phyloP scores from a whole-genome alignment of 257 asterid genomes.

The Solanum sparsipilum region DNA sequence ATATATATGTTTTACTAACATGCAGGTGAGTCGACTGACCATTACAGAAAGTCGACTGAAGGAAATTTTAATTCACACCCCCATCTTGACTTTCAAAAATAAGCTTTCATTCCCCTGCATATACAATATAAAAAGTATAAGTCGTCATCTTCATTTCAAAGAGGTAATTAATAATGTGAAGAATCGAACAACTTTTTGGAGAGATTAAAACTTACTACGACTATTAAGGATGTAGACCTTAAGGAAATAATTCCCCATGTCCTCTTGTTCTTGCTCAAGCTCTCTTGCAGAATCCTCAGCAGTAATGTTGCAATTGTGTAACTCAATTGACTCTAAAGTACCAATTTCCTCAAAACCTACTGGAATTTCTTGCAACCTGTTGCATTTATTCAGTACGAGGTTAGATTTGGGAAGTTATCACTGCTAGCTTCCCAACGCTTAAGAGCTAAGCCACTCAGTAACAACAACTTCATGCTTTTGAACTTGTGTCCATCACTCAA shows the following conservation, averaged over 20 bases:
- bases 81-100: no score
- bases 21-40: no score
- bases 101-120: background rate
- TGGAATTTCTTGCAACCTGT: background rate
- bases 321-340: background rate
- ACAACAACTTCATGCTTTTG: background rate
- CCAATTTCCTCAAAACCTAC: background rate
- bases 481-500: background rate
- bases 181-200: background rate
- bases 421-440: background rate
- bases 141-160: background rate
- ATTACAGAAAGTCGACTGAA: no score
- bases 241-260: background rate
- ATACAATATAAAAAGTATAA: background rate
- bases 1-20: no score
- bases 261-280: background rate
- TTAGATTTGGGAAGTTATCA: background rate
- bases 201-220: background rate
- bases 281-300: background rate
- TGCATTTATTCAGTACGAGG: background rate
- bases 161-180: background rate
- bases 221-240: background rate
- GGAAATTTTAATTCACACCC: no score
- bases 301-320: background rate
- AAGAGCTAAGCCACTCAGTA: background rate